phyloP scores from a whole-genome alignment of 495 filamentous ascomycete species.

The Penicillium ochrochloron region DNA sequence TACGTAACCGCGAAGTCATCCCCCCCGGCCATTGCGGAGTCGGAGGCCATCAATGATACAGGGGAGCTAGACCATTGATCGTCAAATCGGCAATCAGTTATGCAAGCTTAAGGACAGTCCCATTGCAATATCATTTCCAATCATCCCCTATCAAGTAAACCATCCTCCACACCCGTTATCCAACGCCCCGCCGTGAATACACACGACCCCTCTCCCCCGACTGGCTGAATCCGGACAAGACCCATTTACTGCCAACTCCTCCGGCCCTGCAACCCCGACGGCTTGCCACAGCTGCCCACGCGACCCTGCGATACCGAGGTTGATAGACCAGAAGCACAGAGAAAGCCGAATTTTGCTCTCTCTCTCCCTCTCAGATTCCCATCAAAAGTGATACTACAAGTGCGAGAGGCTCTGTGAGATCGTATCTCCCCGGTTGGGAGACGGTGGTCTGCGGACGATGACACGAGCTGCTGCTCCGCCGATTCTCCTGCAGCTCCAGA shows the following conservation, averaged over 20 bases:
- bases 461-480: conserved; percentile 54
- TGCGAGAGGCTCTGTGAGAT: conserved; percentile 11
- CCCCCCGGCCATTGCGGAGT: conserved; percentile 24
- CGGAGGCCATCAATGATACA: conserved; percentile 4
- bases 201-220: conserved; percentile 13
- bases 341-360: neutral
- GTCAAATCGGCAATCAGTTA: neutral
- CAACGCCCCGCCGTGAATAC: conserved; percentile 4
- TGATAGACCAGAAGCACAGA: neutral
- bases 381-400: neutral
- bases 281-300: conserved; percentile 12
- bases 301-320: conserved; percentile 1
- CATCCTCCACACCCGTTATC: neutral
- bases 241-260: conserved; percentile 8
- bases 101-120: neutral
- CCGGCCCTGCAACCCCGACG: conserved; percentile 13
- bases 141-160: neutral
- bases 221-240: conserved; percentile 11
- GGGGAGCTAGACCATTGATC: neutral
- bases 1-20: conserved; percentile 27
- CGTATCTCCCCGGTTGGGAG: conserved; percentile 30
- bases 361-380: neutral
- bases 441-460: conserved; percentile 48
- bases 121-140: neutral
- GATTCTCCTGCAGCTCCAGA: conserved; percentile 65